Conservation (phyloP, 148 eudicot genomes). For the Polygonum aviculare region DNA sequence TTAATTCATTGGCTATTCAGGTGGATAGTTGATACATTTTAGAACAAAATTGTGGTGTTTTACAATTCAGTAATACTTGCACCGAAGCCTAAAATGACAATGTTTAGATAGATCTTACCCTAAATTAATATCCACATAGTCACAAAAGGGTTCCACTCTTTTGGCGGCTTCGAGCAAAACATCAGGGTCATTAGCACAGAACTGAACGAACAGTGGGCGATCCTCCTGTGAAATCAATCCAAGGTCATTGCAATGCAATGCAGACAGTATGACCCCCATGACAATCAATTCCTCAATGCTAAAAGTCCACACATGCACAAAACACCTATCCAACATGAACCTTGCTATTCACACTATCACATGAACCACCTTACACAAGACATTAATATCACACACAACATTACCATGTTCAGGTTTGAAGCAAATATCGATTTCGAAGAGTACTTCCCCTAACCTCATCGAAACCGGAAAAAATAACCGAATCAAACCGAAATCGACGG, state of each 20-base stretch:
- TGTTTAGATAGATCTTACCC: slow-evolving; percentile 38
- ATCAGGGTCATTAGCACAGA: slow-evolving; percentile 97
- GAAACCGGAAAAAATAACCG: too few species aligned
- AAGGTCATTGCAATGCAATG: neutral
- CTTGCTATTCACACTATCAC: neutral
- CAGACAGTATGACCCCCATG: neutral
- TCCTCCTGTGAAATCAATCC: slow-evolving; percentile 55
- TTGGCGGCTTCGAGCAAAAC: slow-evolving; percentile 77
- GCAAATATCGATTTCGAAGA: neutral
- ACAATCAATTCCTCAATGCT: neutral
- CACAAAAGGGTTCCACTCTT: slow-evolving; percentile 77
- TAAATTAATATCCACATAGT: slow-evolving; percentile 90
- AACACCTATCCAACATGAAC: neutral
- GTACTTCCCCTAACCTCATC: neutral
- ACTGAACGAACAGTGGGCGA: slow-evolving; percentile 91
- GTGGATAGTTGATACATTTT: too few species aligned
- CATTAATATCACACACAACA: neutral
- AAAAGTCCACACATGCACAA: neutral
- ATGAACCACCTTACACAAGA: neutral
- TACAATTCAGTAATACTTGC: too few species aligned
- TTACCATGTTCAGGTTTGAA: neutral
- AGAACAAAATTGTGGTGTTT: too few species aligned
- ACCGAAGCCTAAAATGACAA: too few species aligned
- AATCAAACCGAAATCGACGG: too few species aligned
- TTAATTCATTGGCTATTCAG: too few species aligned